Conservation (phyloP, 177 flowering plant genomes). For the Vitis hybrid region DNA sequence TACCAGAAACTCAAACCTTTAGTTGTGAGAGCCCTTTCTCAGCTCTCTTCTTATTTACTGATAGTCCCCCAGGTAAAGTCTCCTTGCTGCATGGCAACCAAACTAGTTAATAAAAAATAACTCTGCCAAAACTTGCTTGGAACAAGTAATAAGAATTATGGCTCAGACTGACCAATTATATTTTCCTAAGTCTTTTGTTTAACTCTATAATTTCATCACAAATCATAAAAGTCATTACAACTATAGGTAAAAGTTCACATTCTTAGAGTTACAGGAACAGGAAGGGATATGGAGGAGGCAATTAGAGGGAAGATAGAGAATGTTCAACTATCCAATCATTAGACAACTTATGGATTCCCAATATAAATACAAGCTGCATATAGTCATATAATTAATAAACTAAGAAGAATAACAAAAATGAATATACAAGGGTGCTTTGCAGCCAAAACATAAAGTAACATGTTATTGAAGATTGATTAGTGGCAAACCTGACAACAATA, state of each 20-base stretch:
- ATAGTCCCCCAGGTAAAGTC: constrained; percentile 62
- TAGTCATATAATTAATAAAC: not conserved
- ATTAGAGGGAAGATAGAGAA: too few species aligned
- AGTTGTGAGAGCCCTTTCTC: constrained; percentile 54
- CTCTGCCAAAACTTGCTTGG: not conserved
- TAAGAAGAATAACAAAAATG: too few species aligned
- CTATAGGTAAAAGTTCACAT: not conserved
- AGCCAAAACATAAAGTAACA: not conserved
- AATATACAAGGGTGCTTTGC: not conserved
- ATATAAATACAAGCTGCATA: not conserved
- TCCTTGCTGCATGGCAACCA: constrained; percentile 52
- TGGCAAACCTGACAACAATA: constrained; percentile 73
- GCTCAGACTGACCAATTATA: not conserved
- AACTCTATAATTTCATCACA: not conserved
- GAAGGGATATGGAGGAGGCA: not conserved
- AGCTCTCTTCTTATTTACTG: constrained; percentile 66
- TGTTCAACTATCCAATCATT: not conserved
- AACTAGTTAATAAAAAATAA: not conserved
- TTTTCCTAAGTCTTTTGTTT: not conserved
- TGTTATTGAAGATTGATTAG: constrained; percentile 1
- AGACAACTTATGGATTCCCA: not conserved
- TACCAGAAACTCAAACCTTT: constrained; percentile 36
- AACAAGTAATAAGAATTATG: not conserved
- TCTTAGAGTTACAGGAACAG: not conserved
- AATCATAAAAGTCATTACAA: too few species aligned